Percentiles rank a stretch among this genome's conserved stretches.
These are phyloP conservation scores for Dendrobium nobile DNA, from an alignment of 106 monocot species.

Conservation along the genomic window DNA sequence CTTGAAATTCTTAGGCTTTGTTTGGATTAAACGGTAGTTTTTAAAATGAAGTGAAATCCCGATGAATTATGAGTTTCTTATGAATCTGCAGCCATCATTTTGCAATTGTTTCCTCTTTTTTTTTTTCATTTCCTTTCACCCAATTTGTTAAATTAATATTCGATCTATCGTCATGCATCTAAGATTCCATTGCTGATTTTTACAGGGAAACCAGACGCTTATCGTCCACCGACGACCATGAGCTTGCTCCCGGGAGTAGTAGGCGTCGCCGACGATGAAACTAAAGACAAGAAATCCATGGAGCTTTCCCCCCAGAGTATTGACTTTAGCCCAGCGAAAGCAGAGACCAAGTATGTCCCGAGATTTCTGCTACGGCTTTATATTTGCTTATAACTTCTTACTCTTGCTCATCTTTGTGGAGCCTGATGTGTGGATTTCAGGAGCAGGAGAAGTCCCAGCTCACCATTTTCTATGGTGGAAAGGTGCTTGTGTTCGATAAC, in stretches of 20 bases:
- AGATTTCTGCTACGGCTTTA: background rate
- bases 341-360: background rate
- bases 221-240: slow-evolving; percentile 21
- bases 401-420: background rate
- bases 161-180: background rate
- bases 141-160: background rate
- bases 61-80: no score
- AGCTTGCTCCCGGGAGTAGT: slow-evolving; percentile 25
- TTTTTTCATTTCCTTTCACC: no score
- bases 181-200: background rate
- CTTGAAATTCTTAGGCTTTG: no score
- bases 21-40: no score
- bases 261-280: background rate
- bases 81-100: no score
- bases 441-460: slow-evolving; percentile 23
- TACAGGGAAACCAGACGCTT: slow-evolving; percentile 11
- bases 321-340: background rate
- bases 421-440: background rate
- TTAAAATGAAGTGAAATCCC: no score
- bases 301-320: slow-evolving; percentile 13
- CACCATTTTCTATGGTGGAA: slow-evolving; percentile 59
- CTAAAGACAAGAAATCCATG: background rate
- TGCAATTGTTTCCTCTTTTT: no score
- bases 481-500: slow-evolving; percentile 53
- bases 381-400: background rate